phyloP scores from a whole-genome alignment of 441 rosid species.

The Biscutella auriculata region DNA sequence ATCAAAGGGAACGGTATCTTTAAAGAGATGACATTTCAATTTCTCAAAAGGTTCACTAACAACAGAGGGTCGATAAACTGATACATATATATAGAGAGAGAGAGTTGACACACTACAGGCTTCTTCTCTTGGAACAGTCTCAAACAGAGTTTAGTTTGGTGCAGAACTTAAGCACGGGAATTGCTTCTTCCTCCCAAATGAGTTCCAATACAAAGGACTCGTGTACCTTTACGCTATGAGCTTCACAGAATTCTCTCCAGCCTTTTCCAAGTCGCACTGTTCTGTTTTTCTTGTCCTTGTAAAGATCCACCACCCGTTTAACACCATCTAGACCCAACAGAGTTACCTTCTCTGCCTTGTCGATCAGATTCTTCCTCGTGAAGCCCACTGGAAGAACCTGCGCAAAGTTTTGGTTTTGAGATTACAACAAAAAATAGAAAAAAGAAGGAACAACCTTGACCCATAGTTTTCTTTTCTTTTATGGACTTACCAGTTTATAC shows the following conservation, averaged over 20 bases:
- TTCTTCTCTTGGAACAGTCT: not conserved
- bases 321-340: conserved; percentile 7
- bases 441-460: not conserved
- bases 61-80: too few relatives aligned
- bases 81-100: too few relatives aligned
- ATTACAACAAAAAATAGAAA: not conserved
- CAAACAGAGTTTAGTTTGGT: conserved; percentile 3
- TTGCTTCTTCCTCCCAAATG: conserved; percentile 2
- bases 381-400: conserved; percentile 9
- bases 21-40: not conserved
- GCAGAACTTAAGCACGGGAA: conserved; percentile 11
- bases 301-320: conserved; percentile 4
- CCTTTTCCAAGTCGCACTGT: conserved; percentile 14
- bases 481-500: too few relatives aligned
- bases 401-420: not conserved
- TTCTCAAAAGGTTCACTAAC: not conserved
- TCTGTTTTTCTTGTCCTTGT: not conserved
- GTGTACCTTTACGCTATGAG: conserved; percentile 4
- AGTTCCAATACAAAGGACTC: conserved; percentile 17
- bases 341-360: conserved; percentile 9
- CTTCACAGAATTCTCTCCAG: conserved; percentile 16
- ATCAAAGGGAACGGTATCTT: too few relatives aligned
- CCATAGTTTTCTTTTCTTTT: too few relatives aligned
- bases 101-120: not conserved
- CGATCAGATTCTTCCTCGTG: conserved; percentile 6